Conservation (phyloP, 116 monocot genomes). For the Thalassia testudinum region DNA sequence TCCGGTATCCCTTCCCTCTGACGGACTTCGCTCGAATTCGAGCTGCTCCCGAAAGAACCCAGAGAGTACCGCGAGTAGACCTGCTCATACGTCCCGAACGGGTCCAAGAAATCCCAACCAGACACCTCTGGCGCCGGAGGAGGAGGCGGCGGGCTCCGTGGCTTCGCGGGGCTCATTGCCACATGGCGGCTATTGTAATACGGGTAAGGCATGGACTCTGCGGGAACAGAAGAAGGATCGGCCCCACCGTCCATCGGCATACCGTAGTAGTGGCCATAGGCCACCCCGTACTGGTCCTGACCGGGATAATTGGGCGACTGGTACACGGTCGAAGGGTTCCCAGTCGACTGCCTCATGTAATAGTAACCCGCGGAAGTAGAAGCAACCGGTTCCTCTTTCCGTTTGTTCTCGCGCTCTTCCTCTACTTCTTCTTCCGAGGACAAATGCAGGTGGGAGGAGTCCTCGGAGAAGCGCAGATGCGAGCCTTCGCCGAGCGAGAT, state of each 20-base stretch:
- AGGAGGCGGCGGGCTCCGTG: constrained; percentile 15
- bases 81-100: constrained; percentile 43
- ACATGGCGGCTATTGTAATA: constrained; percentile 3
- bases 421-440: constrained; percentile 23
- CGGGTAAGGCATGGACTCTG: constrained; percentile 1
- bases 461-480: constrained; percentile 12
- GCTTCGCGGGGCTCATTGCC: background rate
- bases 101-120: constrained; percentile 73
- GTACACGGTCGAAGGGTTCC: constrained; percentile 26
- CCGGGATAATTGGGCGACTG: constrained; percentile 14
- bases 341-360: constrained; percentile 29
- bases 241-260: background rate
- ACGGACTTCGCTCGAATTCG: constrained; percentile 52
- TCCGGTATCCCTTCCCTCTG: constrained; percentile 84
- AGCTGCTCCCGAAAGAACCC: constrained; percentile 29
- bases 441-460: constrained; percentile 17
- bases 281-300: background rate
- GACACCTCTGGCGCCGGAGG: constrained; percentile 39
- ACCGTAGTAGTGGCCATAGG: constrained; percentile 1
- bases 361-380: constrained; percentile 2
- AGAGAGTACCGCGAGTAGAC: constrained; percentile 12
- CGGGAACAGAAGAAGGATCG: background rate
- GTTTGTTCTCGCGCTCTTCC: background rate
- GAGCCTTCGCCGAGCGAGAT: constrained; percentile 8
- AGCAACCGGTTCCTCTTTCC: background rate